These are phyloP conservation scores for Pythium phragmiticola DNA, from an alignment of 352 stramenopile genomes.

Conservation along the genomic window DNA sequence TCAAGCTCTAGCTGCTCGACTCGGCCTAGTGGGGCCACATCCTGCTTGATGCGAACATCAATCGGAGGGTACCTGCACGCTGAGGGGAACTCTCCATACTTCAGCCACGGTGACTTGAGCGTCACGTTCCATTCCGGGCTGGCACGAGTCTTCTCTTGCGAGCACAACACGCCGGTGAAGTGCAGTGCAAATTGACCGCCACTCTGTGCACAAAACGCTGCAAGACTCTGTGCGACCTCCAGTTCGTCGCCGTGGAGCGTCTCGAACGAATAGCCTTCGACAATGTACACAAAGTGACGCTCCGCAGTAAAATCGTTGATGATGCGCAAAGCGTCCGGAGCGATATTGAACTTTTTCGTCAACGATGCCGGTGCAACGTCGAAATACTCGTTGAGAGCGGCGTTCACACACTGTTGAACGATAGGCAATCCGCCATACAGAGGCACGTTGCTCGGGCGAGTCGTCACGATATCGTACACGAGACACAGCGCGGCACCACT, in stretches of 20 bases:
- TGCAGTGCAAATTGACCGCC: neutral
- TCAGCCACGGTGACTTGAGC: slow-evolving; percentile 1
- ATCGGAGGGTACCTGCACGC: neutral
- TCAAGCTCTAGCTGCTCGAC: neutral
- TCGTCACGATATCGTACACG: slow-evolving; percentile 14
- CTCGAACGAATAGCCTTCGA: neutral
- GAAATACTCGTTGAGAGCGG: neutral
- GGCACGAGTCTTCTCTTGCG: neutral
- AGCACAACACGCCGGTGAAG: neutral
- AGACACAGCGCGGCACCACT: neutral
- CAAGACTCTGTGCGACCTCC: neutral
- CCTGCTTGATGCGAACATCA: neutral
- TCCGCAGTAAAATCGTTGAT: slow-evolving; percentile 5
- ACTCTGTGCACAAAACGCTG: neutral
- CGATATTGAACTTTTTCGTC: neutral
- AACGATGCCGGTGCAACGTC: neutral
- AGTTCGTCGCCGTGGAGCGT: neutral
- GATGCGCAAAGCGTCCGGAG: neutral
- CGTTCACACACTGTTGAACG: neutral
- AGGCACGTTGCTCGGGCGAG: neutral
- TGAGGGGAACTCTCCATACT: neutral
- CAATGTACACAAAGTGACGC: slow-evolving; percentile 2
- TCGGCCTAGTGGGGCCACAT: neutral
- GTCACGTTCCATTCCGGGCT: neutral
- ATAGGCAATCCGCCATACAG: neutral